These are phyloP conservation scores for Ceratonia siliqua DNA, from an alignment of 306 rosid genomes.

Conservation along the genomic window DNA sequence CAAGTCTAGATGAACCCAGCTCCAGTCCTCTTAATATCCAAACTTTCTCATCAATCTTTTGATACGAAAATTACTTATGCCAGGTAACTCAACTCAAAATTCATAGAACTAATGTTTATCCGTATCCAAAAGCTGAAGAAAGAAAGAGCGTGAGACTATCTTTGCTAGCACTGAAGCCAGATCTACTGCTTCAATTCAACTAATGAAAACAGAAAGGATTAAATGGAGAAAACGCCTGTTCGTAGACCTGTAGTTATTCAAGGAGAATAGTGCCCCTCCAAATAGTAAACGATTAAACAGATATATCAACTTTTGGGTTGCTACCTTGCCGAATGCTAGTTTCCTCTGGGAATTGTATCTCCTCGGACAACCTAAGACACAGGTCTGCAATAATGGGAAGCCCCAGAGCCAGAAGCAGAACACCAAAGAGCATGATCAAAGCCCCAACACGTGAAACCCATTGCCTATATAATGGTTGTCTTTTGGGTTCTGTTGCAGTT, in stretches of 20 bases:
- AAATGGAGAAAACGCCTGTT: slow-evolving; percentile 11
- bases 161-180: not conserved
- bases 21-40: not conserved
- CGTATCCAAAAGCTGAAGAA: not conserved
- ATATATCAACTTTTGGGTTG: slow-evolving; percentile 4
- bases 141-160: not conserved
- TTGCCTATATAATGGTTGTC: slow-evolving; percentile 1
- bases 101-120: not conserved
- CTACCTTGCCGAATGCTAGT: slow-evolving; percentile 27
- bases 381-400: slow-evolving; percentile 57
- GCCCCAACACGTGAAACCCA: slow-evolving; percentile 48
- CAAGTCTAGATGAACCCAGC: not conserved
- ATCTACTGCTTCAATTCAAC: slow-evolving; percentile 6
- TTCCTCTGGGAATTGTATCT: slow-evolving; percentile 41
- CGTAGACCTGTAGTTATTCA: not conserved
- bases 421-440: slow-evolving; percentile 52
- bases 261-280: not conserved
- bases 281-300: not conserved
- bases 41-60: not conserved
- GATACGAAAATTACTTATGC: not conserved
- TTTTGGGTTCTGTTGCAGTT: slow-evolving; percentile 34
- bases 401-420: slow-evolving; percentile 50
- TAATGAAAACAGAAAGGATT: not conserved
- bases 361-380: slow-evolving; percentile 46
- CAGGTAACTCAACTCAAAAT: not conserved